Conservation (phyloP, 805 yeast species). For the Metschnikowia continentalis region DNA sequence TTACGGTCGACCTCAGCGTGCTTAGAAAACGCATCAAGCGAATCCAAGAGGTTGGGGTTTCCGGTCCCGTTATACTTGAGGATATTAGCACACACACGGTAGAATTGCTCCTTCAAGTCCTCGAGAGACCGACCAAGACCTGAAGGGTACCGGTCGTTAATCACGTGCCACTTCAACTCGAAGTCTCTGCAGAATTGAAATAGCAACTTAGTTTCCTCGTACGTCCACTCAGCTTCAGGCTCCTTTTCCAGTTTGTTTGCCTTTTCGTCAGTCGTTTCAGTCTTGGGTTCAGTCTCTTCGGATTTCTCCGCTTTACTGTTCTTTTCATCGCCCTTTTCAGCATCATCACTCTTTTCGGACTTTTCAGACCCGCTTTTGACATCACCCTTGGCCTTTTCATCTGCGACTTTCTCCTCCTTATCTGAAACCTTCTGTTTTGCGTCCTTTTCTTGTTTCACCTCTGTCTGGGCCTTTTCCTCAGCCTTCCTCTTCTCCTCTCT, state of each 20-base stretch:
- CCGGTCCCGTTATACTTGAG: constrained; percentile 40
- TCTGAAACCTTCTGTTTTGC: constrained; percentile 3
- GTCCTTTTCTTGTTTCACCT: constrained; percentile 2
- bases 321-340: constrained; percentile 7
- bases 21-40: constrained; percentile 61
- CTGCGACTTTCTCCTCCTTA: not conserved
- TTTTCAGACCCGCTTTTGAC: not conserved
- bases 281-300: not conserved
- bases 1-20: constrained; percentile 76
- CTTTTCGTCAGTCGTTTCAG: constrained; percentile 22
- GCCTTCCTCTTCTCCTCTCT: constrained; percentile 2
- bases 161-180: constrained; percentile 65
- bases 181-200: constrained; percentile 61
- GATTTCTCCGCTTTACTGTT: constrained; percentile 15
- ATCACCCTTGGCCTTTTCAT: not conserved
- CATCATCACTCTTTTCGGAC: constrained; percentile 20
- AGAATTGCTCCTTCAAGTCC: constrained; percentile 80
- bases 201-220: constrained; percentile 73
- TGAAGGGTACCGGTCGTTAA: constrained; percentile 55
- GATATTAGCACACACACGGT: constrained; percentile 53
- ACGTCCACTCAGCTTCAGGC: constrained; percentile 54
- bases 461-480: not conserved
- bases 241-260: constrained; percentile 26
- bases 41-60: constrained; percentile 49
- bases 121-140: constrained; percentile 50